These are phyloP conservation scores for Quercus lobata DNA, from an alignment of 331 rosid species.

Conservation along the genomic window DNA sequence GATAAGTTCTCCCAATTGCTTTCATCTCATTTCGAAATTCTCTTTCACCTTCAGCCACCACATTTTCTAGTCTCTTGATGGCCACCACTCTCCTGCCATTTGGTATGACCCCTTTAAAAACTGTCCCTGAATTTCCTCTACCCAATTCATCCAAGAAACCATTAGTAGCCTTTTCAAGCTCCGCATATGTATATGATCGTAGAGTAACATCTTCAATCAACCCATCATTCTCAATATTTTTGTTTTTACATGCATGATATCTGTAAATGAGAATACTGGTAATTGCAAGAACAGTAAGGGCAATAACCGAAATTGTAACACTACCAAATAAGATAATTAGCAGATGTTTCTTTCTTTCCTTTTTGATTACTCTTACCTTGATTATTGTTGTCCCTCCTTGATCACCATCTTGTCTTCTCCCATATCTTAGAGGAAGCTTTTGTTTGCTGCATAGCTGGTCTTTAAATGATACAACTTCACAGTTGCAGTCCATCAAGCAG, in stretches of 20 bases:
- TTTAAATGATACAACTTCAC: constrained; percentile 12
- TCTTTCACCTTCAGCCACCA: constrained; percentile 18
- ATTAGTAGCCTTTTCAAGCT: background rate
- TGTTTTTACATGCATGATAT: background rate
- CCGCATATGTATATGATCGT: background rate
- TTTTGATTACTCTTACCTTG: constrained; percentile 1
- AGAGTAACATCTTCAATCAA: constrained; percentile 20
- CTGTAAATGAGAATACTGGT: background rate
- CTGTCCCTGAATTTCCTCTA: constrained; percentile 1
- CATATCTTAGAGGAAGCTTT: constrained; percentile 23
- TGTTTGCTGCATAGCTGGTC: constrained; percentile 8
- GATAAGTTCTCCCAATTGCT: constrained; percentile 24
- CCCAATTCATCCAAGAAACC: background rate
- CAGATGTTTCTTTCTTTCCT: background rate
- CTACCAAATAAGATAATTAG: background rate
- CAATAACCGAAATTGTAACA: background rate
- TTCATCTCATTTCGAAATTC: constrained; percentile 26
- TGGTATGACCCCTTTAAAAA: background rate
- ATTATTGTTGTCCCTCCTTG: background rate
- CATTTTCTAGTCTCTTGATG: constrained; percentile 4
- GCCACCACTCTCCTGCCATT: background rate
- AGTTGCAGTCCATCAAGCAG: constrained; percentile 26
- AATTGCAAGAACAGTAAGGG: background rate
- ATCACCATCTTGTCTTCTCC: background rate
- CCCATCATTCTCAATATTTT: constrained; percentile 26